phyloP scores from a whole-genome alignment of 164 flowering plant species.

The Stephania yunnanensis region DNA sequence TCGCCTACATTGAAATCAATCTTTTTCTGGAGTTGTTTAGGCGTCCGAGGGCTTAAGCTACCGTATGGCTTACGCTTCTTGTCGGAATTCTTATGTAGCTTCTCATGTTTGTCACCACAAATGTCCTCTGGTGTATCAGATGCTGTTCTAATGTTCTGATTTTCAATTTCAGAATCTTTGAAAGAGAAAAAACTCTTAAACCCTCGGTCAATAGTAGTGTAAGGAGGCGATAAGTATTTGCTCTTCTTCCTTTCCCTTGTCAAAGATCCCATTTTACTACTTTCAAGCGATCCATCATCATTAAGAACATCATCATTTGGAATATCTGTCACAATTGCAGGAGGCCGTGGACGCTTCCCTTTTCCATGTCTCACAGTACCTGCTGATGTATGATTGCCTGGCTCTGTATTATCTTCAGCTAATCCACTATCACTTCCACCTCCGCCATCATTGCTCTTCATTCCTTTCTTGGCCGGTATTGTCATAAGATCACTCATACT shows the following conservation, averaged over 20 bases:
- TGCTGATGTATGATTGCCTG: not conserved
- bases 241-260: slow-evolving; percentile 73
- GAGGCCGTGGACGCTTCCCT: slow-evolving; percentile 15
- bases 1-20: slow-evolving; percentile 16
- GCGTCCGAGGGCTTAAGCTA: slow-evolving; percentile 9
- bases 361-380: slow-evolving; percentile 8
- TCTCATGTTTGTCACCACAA: slow-evolving; percentile 13
- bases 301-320: slow-evolving; percentile 5
- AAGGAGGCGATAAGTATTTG: slow-evolving; percentile 79
- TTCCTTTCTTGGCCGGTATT: slow-evolving; percentile 19
- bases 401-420: slow-evolving; percentile 15
- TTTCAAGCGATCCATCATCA: slow-evolving; percentile 19
- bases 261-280: slow-evolving; percentile 25
- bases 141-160: slow-evolving; percentile 14
- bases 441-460: slow-evolving; percentile 15
- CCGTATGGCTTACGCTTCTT: slow-evolving; percentile 9
- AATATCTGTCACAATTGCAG: slow-evolving; percentile 5
- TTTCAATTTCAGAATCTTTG: slow-evolving; percentile 26
- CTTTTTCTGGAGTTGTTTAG: slow-evolving; percentile 2
- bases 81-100: slow-evolving; percentile 21
- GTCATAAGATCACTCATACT: slow-evolving; percentile 25
- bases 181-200: slow-evolving; percentile 14
- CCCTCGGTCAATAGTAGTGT: slow-evolving; percentile 26
- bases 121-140: slow-evolving; percentile 17
- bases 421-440: slow-evolving; percentile 8